These are phyloP conservation scores for Magnaporthiopsis incrustans DNA, from an alignment of 2,329 filamentous ascomycete genomes.

Conservation along the genomic window DNA sequence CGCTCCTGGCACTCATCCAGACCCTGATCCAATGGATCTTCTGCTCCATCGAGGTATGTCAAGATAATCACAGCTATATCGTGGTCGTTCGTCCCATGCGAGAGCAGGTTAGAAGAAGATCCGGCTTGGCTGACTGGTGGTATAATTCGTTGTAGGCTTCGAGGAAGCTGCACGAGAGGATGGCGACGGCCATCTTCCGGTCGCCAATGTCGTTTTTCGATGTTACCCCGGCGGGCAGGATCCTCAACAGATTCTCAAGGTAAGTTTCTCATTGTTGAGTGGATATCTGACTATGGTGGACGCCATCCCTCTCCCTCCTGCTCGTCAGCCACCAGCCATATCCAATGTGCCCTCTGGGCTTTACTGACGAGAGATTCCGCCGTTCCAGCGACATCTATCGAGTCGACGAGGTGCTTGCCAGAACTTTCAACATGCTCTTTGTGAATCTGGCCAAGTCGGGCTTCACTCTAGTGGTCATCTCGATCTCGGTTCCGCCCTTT, in stretches of 20 bases:
- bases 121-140: not conserved
- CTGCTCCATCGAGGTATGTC: constrained; percentile 85
- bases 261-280: constrained; percentile 30
- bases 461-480: constrained; percentile 85
- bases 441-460: constrained; percentile 64
- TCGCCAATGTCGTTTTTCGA: constrained; percentile 99
- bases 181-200: constrained; percentile 95
- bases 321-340: not conserved
- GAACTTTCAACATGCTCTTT: constrained; percentile 96
- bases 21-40: constrained; percentile 98
- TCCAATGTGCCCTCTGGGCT: not conserved
- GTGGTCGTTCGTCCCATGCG: constrained; percentile 9
- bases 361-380: constrained; percentile 2
- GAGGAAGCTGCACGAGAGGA: constrained; percentile 89
- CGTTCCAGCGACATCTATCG: constrained; percentile 59
- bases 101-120: not conserved
- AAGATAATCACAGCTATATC: not conserved
- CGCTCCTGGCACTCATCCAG: constrained; percentile 78
- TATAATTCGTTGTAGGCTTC: constrained; percentile 55
- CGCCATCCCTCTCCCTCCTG: not conserved
- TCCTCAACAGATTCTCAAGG: constrained; percentile 94
- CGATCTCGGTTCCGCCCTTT: constrained; percentile 72
- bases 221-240: constrained; percentile 90
- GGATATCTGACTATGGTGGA: not conserved
- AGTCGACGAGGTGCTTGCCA: constrained; percentile 87